Evolutionary conservation across 495 filamentous ascomycete species (phyloP), one percentile per base, ranked within the genome.

Genomic region (Endocarpon pusillum): DNA sequence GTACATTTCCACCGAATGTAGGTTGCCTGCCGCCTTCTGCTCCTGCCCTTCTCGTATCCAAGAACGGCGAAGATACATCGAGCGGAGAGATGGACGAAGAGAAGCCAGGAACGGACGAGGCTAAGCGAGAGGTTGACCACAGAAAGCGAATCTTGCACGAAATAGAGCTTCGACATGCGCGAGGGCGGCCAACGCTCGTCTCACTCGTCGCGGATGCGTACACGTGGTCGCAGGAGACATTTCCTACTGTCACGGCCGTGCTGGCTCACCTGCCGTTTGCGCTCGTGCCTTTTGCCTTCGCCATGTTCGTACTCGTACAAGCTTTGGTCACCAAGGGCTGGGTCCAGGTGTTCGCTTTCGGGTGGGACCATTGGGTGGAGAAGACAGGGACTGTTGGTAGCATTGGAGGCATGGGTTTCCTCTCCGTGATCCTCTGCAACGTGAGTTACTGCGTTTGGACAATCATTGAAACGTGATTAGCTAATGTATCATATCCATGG

Each of bases 271-370:
- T 79, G 19, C 74, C 74, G 3, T 69, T 68, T 23, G 62, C 70
- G 0, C 59, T 78, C 1, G 55, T 79, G 0, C 73, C 74, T 3
- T 79, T 79, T 42, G 65, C 71, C 1, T 62, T 79, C 32, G 51
- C 61, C 36, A 78, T 79, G 71, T 79, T 79, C 38, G 59, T 79
- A 20, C 62, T 79, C 4, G 73, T 78, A 1, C 71, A 79, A 42
- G 71, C 62, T 1, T 53, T 79, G 17, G 71, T 73, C 6, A 73
- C 68, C 4, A 76, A 73, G 36, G 73, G 74, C 11, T 78, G 74
- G 74, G 69, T 79, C 0, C 58, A 58, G 0, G 69, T 78, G 2
- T 78, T 77, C 42, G 73, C 72, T 0, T 62, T 71, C 40, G 73
- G 73, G 12, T 79, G 72, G 72, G 62, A 75, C 37, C 64, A 69